phyloP scores from a whole-genome alignment of 768 basidiomycete genomes.

The Albatrellus ellisii region DNA sequence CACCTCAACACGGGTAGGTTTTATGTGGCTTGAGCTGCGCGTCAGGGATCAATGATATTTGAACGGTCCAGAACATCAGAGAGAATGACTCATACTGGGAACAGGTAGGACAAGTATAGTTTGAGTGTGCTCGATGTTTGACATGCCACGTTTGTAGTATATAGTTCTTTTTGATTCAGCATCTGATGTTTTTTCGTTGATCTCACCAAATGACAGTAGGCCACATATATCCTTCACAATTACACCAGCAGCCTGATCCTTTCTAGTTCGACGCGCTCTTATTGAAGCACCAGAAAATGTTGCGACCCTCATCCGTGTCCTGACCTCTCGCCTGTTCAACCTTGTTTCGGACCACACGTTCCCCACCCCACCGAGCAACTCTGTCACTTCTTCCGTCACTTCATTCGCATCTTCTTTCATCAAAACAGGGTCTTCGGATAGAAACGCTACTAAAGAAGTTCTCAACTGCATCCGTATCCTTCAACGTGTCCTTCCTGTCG shows the following conservation, averaged over 20 bases:
- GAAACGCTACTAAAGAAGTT: constrained; percentile 72
- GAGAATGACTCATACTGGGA: constrained; percentile 80
- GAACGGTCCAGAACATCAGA: constrained; percentile 56
- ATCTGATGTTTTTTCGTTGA: constrained; percentile 79
- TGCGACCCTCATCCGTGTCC: constrained; percentile 63
- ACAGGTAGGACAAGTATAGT: constrained; percentile 39
- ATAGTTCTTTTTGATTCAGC: constrained; percentile 78
- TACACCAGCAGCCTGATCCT: constrained; percentile 5
- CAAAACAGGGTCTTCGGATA: constrained; percentile 37
- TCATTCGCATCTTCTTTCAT: constrained; percentile 63
- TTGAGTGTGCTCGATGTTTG: background rate
- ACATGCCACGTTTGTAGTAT: constrained; percentile 34
- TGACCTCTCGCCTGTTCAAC: constrained; percentile 57
- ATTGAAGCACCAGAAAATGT: constrained; percentile 79
- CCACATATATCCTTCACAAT: background rate
- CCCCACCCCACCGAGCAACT: constrained; percentile 30
- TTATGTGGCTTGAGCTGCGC: background rate
- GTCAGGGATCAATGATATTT: constrained; percentile 3
- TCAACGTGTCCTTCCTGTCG: constrained; percentile 78
- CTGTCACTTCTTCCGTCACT: constrained; percentile 39
- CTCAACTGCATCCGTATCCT: constrained; percentile 89
- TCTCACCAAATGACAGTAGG: constrained; percentile 4
- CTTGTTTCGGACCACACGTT: constrained; percentile 73
- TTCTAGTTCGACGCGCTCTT: constrained; percentile 68
- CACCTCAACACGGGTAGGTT: constrained; percentile 55